Base-by-base conservation (phyloP, 768 basidiomycete species). In the Hemileccinum impolitum region DNA sequence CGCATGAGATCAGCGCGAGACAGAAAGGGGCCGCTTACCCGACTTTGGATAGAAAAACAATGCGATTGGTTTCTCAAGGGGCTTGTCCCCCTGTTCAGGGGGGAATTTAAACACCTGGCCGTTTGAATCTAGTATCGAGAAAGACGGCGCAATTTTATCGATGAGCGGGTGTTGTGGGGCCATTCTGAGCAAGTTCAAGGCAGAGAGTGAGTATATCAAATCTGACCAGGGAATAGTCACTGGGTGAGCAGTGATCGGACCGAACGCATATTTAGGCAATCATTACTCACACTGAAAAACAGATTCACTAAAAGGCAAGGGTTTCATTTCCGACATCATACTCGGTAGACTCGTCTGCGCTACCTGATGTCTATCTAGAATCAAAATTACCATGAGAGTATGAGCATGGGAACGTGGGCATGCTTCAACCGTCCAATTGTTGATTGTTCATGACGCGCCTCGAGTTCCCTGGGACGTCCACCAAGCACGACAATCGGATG, bases 21-120 rank as follows among this genome's bases (percentile, higher is more conserved):
- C 17, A 4, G 2, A 51, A 38, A n/a, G 11, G n/a, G 1, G 6
- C 35, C 37, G 47, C 67, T 51, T 66, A 84, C 85, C 81, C 35
- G 85, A 77, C 59, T 77, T 74, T 10, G 87, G 88, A 57, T 87
- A 90, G 70, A 93, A 92, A 73, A 91, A 90, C 32, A 93, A 51
- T 10, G 78, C 86, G 18, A 79, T 76, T 1, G 90, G 88, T 46
- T 78, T 64, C 46, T 52, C 52, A 25, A 60, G 30, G 28, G 39
- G 57, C 31, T 47, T 35, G 17, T 76, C 78, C 34, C 70, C 73
- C 41, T 70, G 72, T 11, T 79, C 82, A 2, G 85, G 83, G 23
- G 71, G 78, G 55, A 90, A 72, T 6, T 75, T 78, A 62, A 76
- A 87, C 6, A 68, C 59, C 47, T 81, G 67, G 3, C 87, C 88